Evolutionary conservation across 73 alveolate genomes (phyloP), one percentile per base, ranked within the genome.

Genomic region (Paramecium tetraurelia): DNA sequence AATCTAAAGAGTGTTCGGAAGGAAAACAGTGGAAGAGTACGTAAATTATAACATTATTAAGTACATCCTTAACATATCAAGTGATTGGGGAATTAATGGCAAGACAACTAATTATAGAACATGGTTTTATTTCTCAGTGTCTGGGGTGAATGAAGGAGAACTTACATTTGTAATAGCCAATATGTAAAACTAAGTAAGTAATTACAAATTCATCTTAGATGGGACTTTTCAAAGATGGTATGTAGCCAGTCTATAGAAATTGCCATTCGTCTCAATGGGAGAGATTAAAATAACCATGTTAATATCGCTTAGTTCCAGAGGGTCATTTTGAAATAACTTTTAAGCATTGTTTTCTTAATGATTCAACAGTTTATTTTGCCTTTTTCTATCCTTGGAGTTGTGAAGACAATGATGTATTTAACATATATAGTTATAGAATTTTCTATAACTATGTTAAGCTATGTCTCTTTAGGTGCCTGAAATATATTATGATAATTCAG

Each of bases 51-150:
- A 21, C 46, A 40, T 18, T 22, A 53, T 53, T 21, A 31, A 86
- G 93, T 89, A 38, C 87, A 40, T 70, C 48, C 84, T 89, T 24
- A 44, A 58, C 35, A 44, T 89, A 24, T 71, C 68, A 38, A 70
- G 75, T 46, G 94, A 89, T 72, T 70, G 85, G 24, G 71, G 59
- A 70, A 83, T 59, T 1, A 89, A 77, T 89, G 40, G 70, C 14
- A 89, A 72, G 20, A 44, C 89, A 70, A 89, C 94, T 35, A 89
- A 89, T 71, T 89, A 89, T 85, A 83, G 95, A 72, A 94, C 99
- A 38, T 96, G 99, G 99, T 96, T 96, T 89, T 95, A 96, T 71
- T 96, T 96, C 86, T 90, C 94, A 21, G 97, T 96, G 7, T 59
- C 77, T 16, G 97, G 97, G 1, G 97, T 92, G 7, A 44, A 14